Percentiles rank a stretch among this genome's conserved stretches.
These are phyloP conservation scores for Sclerotinia sclerotiorum DNA, from an alignment of 2,329 filamentous ascomycete genomes.

Conservation along the genomic window DNA sequence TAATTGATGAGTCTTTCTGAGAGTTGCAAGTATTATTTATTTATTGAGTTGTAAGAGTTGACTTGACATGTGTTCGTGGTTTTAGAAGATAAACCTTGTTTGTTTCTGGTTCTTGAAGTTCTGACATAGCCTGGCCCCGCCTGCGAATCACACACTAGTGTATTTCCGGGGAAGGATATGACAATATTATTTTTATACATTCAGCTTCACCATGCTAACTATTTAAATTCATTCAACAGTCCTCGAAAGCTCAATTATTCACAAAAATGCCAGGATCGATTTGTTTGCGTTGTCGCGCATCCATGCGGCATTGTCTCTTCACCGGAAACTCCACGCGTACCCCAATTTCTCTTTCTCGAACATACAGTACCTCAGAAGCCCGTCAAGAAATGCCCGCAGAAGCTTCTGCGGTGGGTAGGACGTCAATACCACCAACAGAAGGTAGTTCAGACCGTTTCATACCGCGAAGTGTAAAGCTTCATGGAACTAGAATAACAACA, in stretches of 20 bases:
- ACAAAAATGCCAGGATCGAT: slow-evolving; percentile 11
- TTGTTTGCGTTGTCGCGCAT: slow-evolving; percentile 32
- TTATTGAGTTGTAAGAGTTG: slow-evolving; percentile 43
- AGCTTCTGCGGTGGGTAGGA: neutral
- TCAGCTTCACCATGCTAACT: neutral
- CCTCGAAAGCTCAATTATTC: neutral
- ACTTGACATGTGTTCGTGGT: slow-evolving; percentile 23
- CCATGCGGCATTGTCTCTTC: slow-evolving; percentile 16
- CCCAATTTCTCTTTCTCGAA: neutral
- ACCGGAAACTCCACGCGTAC: neutral
- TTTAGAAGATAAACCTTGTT: slow-evolving; percentile 3
- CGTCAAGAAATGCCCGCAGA: neutral
- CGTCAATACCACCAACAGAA: neutral
- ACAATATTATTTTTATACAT: slow-evolving; percentile 2
- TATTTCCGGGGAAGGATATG: neutral
- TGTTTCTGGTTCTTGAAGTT: slow-evolving; percentile 9
- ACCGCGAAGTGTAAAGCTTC: slow-evolving; percentile 16
- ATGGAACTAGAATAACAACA: slow-evolving; percentile 12
- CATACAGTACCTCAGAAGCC: slow-evolving; percentile 10
- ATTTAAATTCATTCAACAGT: neutral
- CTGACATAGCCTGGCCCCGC: slow-evolving; percentile 12
- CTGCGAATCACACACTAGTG: slow-evolving; percentile 10
- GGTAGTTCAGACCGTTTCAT: neutral
- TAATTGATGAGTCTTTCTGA: slow-evolving; percentile 24
- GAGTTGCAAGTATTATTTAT: slow-evolving; percentile 56